phyloP scores from a whole-genome alignment of 2,329 filamentous ascomycete genomes.

The Diaporthe sp. region DNA sequence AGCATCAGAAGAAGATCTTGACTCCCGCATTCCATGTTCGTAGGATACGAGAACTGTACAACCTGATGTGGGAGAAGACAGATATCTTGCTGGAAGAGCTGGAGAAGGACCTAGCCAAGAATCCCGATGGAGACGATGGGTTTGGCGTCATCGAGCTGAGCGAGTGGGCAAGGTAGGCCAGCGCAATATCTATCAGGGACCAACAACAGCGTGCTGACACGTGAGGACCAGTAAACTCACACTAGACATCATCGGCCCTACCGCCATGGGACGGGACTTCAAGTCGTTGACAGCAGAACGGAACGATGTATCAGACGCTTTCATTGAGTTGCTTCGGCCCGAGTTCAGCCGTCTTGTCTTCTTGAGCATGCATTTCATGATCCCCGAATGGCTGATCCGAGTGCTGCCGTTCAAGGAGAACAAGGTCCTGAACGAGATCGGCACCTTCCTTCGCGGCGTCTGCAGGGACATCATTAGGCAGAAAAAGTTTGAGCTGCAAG shows the following conservation, averaged over 20 bases:
- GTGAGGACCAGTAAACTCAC: conserved; percentile 19
- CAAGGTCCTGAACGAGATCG: conserved; percentile 32
- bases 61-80: conserved; percentile 38
- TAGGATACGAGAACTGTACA: conserved; percentile 36
- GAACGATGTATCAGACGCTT: conserved; percentile 34
- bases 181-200: background rate
- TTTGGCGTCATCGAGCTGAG: conserved; percentile 34
- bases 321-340: conserved; percentile 33
- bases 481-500: conserved; percentile 32
- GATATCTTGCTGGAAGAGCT: conserved; percentile 26
- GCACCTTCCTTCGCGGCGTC: conserved; percentile 30
- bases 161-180: conserved; percentile 36
- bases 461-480: conserved; percentile 34
- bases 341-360: conserved; percentile 35
- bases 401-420: conserved; percentile 34
- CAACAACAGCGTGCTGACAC: background rate
- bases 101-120: conserved; percentile 29
- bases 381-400: conserved; percentile 36
- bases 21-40: conserved; percentile 28
- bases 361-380: conserved; percentile 36
- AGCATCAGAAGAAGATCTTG: conserved; percentile 35
- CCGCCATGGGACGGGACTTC: conserved; percentile 35
- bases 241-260: conserved; percentile 37
- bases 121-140: conserved; percentile 3
- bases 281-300: conserved; percentile 27